Base-by-base conservation (phyloP, 768 basidiomycete species). In the Suillus tomentosus region DNA sequence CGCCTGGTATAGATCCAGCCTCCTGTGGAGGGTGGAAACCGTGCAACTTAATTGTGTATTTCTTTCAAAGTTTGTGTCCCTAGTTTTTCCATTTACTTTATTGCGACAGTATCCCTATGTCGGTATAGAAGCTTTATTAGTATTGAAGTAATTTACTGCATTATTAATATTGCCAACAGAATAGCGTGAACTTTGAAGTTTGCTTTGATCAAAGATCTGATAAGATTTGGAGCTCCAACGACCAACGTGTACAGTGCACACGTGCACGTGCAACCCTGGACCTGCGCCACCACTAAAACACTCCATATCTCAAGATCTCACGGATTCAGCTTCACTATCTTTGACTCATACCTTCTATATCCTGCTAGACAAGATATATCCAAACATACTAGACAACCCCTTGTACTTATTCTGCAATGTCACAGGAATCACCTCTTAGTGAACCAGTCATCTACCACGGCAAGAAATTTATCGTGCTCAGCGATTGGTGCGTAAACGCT, bases 391-490 rank as follows among this genome's bases (percentile, higher is more conserved):
- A 57, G 39, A 57, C 15, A 14, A 24, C 15, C 22, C 55, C 14
- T 40, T 22, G 22, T 63, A 61, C 48, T 50, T 14, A 9, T 14
- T 45, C 47, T 40, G 22, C 37, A n/a, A 57, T 39, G 74, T 71
- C n/a, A 79, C 89, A 34, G 76, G 85, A 71, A 91, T 89, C 75
- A 87, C 86, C 39, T 3, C 81, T 94, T 0, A 91, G 90, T 5
- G 92, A 94, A 76, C 93, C 93, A 31, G 88, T 91, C 1, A 78
- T 96, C 40, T 86, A 94, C 77, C 85, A 89, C 77, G 87, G 91
- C 78, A 92, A 94, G 78, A 85, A 85, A 71, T 95, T 95, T 65
- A 87, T 96, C 22, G 91, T 91, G 13, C 79, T 96, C 53, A 92
- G 93, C 61, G 95, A 98, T 74, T 98, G 95, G 94, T 95, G 72